Percentiles rank a stretch among this genome's conserved stretches.
phyloP scores from a whole-genome alignment of 306 rosid species.

The Ammopiptanthus mongolicus region DNA sequence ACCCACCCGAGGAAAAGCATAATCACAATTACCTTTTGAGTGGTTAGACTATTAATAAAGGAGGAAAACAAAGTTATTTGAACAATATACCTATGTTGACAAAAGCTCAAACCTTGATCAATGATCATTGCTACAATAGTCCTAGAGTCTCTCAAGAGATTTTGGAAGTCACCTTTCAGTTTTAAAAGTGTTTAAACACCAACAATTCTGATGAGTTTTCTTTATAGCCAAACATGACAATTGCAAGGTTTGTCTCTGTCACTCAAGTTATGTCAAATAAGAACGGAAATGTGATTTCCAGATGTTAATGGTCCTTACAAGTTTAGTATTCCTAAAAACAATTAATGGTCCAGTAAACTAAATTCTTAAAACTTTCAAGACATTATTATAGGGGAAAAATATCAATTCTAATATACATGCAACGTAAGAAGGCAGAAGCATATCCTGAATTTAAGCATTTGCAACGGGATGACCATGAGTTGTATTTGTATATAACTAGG shows the following conservation, averaged over 20 bases:
- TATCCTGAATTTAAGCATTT: neutral
- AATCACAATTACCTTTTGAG: neutral
- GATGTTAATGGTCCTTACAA: neutral
- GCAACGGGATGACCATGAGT: neutral
- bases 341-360: neutral
- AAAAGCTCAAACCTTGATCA: too few relatives aligned
- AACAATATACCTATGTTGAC: neutral
- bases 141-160: neutral
- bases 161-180: neutral
- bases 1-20: neutral
- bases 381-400: neutral
- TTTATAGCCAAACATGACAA: neutral
- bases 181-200: neutral
- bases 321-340: neutral
- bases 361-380: neutral
- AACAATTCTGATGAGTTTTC: neutral
- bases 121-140: neutral
- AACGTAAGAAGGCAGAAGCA: neutral
- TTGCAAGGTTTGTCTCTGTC: neutral
- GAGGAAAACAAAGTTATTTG: neutral
- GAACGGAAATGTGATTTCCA: neutral
- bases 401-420: neutral
- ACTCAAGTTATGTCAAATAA: neutral
- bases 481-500: neutral
- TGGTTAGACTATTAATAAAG: neutral